Percentiles rank a stretch among this genome's conserved stretches.
Conservation (phyloP, 2,329 filamentous ascomycete species). For the Cladosporium velox region DNA sequence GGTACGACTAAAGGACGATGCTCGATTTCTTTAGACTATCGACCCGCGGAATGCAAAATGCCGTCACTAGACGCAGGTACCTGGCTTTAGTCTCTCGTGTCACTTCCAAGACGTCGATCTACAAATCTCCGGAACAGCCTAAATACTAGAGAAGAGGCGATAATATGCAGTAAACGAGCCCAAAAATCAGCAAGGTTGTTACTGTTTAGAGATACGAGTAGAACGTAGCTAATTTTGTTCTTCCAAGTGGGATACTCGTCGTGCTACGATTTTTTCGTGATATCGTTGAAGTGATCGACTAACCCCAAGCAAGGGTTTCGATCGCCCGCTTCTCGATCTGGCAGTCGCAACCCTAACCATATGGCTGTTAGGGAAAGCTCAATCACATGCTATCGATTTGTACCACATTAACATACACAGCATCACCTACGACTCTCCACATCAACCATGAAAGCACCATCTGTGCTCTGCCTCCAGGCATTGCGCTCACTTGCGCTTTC, state of each 20-base stretch:
- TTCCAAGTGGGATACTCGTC: background rate
- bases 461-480: constrained; percentile 31
- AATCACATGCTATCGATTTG: background rate
- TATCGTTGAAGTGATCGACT: background rate
- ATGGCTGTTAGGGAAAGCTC: background rate
- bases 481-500: constrained; percentile 32
- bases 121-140: background rate
- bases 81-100: background rate
- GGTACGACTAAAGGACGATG: background rate
- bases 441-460: constrained; percentile 35
- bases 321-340: background rate
- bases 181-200: background rate
- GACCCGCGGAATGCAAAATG: background rate
- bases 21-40: background rate
- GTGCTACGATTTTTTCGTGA: background rate
- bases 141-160: background rate
- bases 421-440: background rate
- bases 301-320: background rate
- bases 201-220: background rate
- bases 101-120: background rate
- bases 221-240: background rate
- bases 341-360: background rate
- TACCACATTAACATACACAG: background rate
- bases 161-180: background rate
- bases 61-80: constrained; percentile 6